phyloP scores from a whole-genome alignment of 768 basidiomycete species.

The Lactarius trivialis region DNA sequence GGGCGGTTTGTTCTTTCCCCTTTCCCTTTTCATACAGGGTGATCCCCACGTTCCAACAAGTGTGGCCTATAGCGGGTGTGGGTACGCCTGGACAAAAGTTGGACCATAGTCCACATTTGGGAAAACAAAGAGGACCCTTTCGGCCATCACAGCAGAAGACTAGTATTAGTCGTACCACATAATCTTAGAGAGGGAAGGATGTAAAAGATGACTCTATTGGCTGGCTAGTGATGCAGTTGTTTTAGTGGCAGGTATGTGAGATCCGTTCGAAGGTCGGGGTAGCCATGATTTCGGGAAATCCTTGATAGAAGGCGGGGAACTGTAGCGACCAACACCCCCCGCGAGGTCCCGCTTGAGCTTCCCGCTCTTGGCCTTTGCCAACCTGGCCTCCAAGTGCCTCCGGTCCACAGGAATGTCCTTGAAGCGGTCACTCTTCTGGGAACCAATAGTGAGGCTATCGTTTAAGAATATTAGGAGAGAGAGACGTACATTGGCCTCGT shows the following conservation, averaged over 20 bases:
- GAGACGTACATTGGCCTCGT: constrained; percentile 76
- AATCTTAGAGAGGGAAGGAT: not conserved
- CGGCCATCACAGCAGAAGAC: not conserved
- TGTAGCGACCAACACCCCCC: constrained; percentile 18
- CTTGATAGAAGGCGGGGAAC: constrained; percentile 21
- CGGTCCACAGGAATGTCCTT: constrained; percentile 71
- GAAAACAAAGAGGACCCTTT: not conserved
- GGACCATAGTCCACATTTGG: not conserved
- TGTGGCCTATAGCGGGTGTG: not conserved
- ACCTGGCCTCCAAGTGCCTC: constrained; percentile 70
- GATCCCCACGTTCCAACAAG: not conserved
- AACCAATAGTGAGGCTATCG: not conserved
- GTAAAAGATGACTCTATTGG: constrained; percentile 1
- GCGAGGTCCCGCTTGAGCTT: constrained; percentile 33
- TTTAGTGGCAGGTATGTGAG: not conserved
- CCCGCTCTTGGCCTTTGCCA: constrained; percentile 64
- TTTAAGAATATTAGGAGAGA: not conserved
- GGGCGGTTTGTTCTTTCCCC: not conserved
- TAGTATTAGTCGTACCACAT: not conserved
- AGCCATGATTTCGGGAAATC: constrained; percentile 25
- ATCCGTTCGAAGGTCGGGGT: constrained; percentile 24
- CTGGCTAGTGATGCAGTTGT: not conserved
- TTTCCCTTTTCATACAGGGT: not conserved
- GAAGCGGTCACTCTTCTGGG: constrained; percentile 42
- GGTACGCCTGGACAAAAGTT: not conserved